phyloP scores from a whole-genome alignment of 805 yeast species.

The Debaryomyces hansenii region DNA sequence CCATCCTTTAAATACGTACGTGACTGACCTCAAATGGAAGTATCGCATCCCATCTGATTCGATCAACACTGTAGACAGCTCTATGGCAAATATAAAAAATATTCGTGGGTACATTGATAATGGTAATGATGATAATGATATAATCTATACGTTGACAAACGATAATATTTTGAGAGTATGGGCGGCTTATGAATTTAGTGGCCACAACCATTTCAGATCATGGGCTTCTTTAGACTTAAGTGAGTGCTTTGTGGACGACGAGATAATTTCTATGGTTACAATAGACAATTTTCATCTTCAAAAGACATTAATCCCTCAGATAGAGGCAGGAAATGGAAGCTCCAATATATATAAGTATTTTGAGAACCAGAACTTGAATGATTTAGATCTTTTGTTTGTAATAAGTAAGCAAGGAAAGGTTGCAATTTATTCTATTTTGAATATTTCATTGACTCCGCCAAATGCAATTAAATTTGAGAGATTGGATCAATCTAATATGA shows the following conservation, averaged over 20 bases:
- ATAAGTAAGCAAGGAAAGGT: constrained; percentile 41
- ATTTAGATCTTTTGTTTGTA: constrained; percentile 36
- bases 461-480: constrained; percentile 45
- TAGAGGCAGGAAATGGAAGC: constrained; percentile 5
- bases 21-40: constrained; percentile 63
- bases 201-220: constrained; percentile 53
- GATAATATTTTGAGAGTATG: constrained; percentile 65
- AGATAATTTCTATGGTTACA: constrained; percentile 20
- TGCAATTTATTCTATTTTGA: constrained; percentile 47
- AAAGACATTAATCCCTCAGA: constrained; percentile 15
- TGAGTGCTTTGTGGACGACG: constrained; percentile 18
- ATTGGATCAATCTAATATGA: constrained; percentile 20
- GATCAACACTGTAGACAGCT: constrained; percentile 7
- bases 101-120: constrained; percentile 31
- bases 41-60: constrained; percentile 9
- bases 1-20: constrained; percentile 52
- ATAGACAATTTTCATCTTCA: constrained; percentile 40
- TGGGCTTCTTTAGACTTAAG: constrained; percentile 51
- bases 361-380: constrained; percentile 9
- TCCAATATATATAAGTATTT: constrained; percentile 11
- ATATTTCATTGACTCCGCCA: constrained; percentile 57
- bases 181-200: constrained; percentile 62
- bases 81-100: constrained; percentile 37
- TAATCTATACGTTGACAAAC: constrained; percentile 62
- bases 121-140: constrained; percentile 31